Conservation (phyloP, 148 eudicot species). For the Cornus florida region DNA sequence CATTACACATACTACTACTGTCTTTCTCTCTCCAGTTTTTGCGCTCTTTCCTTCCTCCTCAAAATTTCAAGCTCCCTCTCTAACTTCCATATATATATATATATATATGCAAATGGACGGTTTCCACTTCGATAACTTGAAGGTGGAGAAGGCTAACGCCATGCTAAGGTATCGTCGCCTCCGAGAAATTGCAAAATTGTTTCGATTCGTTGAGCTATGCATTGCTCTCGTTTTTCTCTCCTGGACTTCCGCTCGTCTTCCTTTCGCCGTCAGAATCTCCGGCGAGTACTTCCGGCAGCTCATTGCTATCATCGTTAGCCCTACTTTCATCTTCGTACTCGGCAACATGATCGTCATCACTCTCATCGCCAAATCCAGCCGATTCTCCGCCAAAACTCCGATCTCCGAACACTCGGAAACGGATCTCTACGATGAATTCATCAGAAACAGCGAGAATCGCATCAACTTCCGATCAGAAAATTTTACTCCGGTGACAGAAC, state of each 20-base stretch:
- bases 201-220: conserved; percentile 57
- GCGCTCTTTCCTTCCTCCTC: neutral
- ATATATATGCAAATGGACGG: conserved; percentile 22
- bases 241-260: conserved; percentile 69
- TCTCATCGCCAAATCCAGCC: conserved; percentile 67
- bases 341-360: conserved; percentile 70
- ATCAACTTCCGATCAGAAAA: conserved; percentile 1
- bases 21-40: no score
- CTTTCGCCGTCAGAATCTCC: conserved; percentile 51
- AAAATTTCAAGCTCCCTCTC: neutral
- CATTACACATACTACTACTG: no score
- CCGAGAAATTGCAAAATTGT: conserved; percentile 38
- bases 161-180: conserved; percentile 34
- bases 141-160: conserved; percentile 30
- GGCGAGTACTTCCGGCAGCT: conserved; percentile 45
- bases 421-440: conserved; percentile 37
- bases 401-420: conserved; percentile 24
- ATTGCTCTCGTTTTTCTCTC: conserved; percentile 32
- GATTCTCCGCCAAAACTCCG: conserved; percentile 12
- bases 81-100: neutral
- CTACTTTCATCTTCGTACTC: conserved; percentile 59
- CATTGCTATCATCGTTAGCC: conserved; percentile 41
- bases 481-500: conserved; percentile 6
- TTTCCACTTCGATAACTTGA: conserved; percentile 22
- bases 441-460: neutral